Conservation (phyloP, 2,329 filamentous ascomycete genomes). For the Epichloe sp. region DNA sequence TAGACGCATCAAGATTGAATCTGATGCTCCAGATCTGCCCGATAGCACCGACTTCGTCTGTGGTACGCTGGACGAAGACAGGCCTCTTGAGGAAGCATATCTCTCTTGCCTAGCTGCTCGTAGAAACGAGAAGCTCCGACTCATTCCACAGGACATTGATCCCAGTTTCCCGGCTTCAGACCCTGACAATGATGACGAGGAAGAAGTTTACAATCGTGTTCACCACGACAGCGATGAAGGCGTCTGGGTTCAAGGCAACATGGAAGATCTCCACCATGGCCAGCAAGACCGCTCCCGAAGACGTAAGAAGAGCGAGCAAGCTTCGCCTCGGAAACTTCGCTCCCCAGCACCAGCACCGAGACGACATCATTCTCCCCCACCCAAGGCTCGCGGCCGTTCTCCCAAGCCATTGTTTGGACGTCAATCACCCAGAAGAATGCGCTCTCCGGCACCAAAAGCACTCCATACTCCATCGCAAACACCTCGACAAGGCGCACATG, state of each 20-base stretch:
- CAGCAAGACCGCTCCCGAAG: constrained; percentile 32
- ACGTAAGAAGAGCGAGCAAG: constrained; percentile 36
- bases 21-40: constrained; percentile 66
- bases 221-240: constrained; percentile 55
- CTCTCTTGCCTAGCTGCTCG: constrained; percentile 71
- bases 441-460: constrained; percentile 53
- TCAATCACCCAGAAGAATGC: constrained; percentile 56
- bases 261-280: constrained; percentile 52
- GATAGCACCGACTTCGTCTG: constrained; percentile 99
- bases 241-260: constrained; percentile 57
- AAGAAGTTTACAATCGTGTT: constrained; percentile 45
- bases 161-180: constrained; percentile 95
- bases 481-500: constrained; percentile 26
- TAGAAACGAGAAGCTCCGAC: constrained; percentile 65
- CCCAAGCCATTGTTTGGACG: constrained; percentile 43
- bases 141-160: constrained; percentile 92
- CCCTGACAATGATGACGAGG: constrained; percentile 71
- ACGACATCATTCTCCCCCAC: constrained; percentile 21
- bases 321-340: constrained; percentile 30
- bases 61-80: constrained; percentile 90
- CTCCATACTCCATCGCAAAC: constrained; percentile 23
- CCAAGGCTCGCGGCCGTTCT: constrained; percentile 25
- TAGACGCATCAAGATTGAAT: constrained; percentile 15
- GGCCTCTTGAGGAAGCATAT: constrained; percentile 87
- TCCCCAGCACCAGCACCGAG: constrained; percentile 28